Conservation (phyloP, 345 rosid genomes). For the Boechera divaricarpa region DNA sequence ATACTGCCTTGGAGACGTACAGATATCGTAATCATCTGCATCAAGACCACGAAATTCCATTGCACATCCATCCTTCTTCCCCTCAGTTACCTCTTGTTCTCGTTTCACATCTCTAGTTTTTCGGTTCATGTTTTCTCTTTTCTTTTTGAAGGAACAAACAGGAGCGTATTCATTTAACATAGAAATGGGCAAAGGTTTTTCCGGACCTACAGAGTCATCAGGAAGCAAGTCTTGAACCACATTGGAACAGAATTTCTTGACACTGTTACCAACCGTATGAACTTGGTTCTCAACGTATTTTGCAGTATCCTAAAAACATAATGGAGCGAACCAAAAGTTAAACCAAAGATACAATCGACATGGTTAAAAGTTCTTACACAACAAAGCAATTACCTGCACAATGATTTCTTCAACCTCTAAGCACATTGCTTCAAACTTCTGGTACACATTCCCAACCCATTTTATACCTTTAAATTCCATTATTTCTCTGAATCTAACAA, state of each 20-base stretch:
- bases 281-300: conserved; percentile 80
- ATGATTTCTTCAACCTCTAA: conserved; percentile 91
- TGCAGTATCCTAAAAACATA: conserved; percentile 61
- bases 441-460: conserved; percentile 79
- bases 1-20: conserved; percentile 44
- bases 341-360: background rate
- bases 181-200: conserved; percentile 13
- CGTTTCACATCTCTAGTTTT: conserved; percentile 44
- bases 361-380: background rate
- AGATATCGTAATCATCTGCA: conserved; percentile 49
- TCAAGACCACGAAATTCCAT: conserved; percentile 44
- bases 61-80: conserved; percentile 40
- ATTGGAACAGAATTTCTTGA: conserved; percentile 73
- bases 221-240: conserved; percentile 70
- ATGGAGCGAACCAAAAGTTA: conserved; percentile 11
- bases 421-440: conserved; percentile 89
- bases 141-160: conserved; percentile 49
- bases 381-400: conserved; percentile 58
- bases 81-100: conserved; percentile 37
- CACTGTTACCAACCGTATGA: conserved; percentile 78
- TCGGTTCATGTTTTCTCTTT: conserved; percentile 44
- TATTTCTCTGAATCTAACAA: background rate
- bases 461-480: conserved; percentile 73
- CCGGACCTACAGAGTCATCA: conserved; percentile 52
- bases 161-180: conserved; percentile 47